Evolutionary conservation across 768 basidiomycete species (phyloP).

Genomic region (Myochromella boudieri): DNA sequence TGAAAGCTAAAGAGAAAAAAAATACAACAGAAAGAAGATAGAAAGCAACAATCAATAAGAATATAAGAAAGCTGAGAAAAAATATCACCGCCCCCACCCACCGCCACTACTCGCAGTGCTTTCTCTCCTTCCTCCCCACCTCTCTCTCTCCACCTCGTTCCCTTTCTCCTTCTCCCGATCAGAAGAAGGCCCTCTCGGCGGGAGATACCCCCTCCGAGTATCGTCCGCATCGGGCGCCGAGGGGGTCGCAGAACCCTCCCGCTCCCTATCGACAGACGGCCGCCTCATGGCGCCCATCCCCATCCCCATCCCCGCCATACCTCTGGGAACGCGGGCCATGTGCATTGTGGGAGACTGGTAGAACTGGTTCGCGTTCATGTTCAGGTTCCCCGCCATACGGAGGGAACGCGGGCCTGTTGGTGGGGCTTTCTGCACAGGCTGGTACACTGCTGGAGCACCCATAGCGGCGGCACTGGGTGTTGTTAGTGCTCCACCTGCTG

Average conservation of each 20-base stretch:
- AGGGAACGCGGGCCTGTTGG: slow-evolving; percentile 12
- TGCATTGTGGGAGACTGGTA: background rate
- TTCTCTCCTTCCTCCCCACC: no score
- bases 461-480: background rate
- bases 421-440: background rate
- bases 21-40: no score
- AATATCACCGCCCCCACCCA: no score
- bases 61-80: no score
- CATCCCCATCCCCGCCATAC: background rate
- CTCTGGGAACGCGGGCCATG: no score
- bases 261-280: background rate
- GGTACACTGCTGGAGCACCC: background rate
- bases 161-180: background rate
- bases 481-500: background rate
- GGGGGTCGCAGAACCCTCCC: background rate
- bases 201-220: background rate
- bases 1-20: no score
- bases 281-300: background rate
- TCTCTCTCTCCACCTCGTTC: background rate
- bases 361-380: no score
- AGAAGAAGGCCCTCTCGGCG: background rate
- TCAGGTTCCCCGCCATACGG: background rate
- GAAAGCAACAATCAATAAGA: no score
- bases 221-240: background rate
- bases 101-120: no score